phyloP scores from a whole-genome alignment of 2,329 filamentous ascomycete species.

The Lachnellula arida region DNA sequence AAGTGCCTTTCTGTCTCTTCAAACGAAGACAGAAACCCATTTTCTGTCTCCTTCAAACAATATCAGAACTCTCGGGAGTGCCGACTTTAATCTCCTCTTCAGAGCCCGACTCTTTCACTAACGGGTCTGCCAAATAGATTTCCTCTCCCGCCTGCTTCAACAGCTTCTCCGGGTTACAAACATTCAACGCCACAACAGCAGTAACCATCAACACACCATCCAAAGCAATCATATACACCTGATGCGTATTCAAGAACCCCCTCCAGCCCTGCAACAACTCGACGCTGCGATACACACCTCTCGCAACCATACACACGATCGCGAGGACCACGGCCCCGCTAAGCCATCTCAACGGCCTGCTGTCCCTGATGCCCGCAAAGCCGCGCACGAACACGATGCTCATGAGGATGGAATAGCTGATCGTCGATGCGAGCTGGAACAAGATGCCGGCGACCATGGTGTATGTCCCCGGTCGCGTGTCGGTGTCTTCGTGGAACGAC shows the following conservation, averaged over 20 bases:
- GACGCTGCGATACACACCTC: constrained; percentile 41
- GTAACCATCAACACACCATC: constrained; percentile 40
- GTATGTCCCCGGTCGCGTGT: constrained; percentile 26
- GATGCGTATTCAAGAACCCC: constrained; percentile 39
- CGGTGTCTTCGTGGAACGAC: constrained; percentile 27
- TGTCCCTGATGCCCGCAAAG: constrained; percentile 34
- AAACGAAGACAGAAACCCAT: no score
- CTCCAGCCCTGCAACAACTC: constrained; percentile 41
- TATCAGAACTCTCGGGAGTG: not conserved
- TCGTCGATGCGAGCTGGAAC: constrained; percentile 33
- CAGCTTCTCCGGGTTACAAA: constrained; percentile 12
- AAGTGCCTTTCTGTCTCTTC: not conserved
- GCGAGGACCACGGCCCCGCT: constrained; percentile 36
- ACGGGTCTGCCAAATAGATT: not conserved
- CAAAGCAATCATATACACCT: constrained; percentile 39
- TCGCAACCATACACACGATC: constrained; percentile 37
- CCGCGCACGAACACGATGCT: constrained; percentile 30
- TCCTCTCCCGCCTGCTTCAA: not conserved
- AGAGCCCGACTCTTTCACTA: not conserved
- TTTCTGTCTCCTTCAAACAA: no score
- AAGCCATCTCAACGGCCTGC: constrained; percentile 28
- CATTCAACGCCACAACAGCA: constrained; percentile 34
- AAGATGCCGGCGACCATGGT: constrained; percentile 37
- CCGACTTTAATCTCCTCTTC: not conserved
- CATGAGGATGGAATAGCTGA: constrained; percentile 40